phyloP scores from a whole-genome alignment of 2,329 filamentous ascomycete genomes.

The Ophiostoma himal-ulmi region DNA sequence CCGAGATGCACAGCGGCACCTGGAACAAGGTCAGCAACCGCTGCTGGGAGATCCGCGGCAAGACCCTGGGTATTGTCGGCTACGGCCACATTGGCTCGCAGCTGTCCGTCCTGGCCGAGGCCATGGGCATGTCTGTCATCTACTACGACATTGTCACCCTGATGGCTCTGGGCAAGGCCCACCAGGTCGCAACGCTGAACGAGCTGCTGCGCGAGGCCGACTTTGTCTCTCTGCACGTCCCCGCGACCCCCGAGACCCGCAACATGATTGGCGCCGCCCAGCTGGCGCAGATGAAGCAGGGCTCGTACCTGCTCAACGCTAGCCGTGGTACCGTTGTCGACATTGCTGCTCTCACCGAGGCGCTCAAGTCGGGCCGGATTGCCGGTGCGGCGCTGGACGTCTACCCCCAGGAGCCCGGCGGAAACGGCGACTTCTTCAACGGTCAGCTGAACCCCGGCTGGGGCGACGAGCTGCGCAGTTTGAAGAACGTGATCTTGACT shows the following conservation, averaged over 20 bases:
- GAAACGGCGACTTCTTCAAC: conserved; percentile 93
- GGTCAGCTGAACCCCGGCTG: conserved; percentile 68
- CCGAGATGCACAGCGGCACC: conserved; percentile 84
- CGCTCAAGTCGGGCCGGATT: conserved; percentile 77
- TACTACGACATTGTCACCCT: conserved; percentile 94
- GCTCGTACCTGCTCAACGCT: conserved; percentile 92
- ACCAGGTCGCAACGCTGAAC: conserved; percentile 72
- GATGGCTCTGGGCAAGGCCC: conserved; percentile 86
- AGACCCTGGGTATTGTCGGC: conserved; percentile 91
- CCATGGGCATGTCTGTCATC: conserved; percentile 97
- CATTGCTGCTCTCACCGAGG: conserved; percentile 83
- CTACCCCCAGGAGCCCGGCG: conserved; percentile 86
- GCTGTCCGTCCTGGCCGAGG: conserved; percentile 87
- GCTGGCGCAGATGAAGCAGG: conserved; percentile 83
- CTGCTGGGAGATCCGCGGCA: conserved; percentile 98
- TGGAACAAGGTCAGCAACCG: conserved; percentile 98
- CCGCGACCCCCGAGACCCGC: conserved; percentile 85
- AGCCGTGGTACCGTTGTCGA: conserved; percentile 91
- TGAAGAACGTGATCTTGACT: conserved; percentile 91
- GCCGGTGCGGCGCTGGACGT: conserved; percentile 95
- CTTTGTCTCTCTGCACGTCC: conserved; percentile 92
- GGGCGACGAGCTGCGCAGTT: conserved; percentile 73
- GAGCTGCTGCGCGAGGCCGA: conserved; percentile 73
- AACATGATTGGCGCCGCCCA: conserved; percentile 80
- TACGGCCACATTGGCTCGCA: conserved; percentile 98